phyloP scores from a whole-genome alignment of 345 rosid species.

The Fremontodendron californicum region DNA sequence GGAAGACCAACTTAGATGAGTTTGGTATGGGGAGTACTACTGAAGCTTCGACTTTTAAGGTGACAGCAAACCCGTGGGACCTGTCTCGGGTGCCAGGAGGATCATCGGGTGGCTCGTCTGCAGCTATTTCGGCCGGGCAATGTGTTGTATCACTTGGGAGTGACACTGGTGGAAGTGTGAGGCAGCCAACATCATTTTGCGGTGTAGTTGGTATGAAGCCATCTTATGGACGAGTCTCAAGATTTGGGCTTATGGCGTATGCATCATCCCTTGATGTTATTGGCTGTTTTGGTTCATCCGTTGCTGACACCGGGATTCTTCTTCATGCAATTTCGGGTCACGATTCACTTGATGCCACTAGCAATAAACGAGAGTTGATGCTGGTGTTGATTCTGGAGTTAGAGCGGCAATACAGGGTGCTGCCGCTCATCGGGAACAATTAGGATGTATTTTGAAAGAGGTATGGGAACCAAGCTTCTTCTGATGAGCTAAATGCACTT shows the following conservation, averaged over 20 bases:
- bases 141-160: slow-evolving; percentile 85
- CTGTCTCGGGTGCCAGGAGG: slow-evolving; percentile 85
- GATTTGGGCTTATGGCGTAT: slow-evolving; percentile 91
- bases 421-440: slow-evolving; percentile 70
- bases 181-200: slow-evolving; percentile 92
- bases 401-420: slow-evolving; percentile 59
- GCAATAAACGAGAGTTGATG: slow-evolving; percentile 71
- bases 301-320: slow-evolving; percentile 80
- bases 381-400: slow-evolving; percentile 69
- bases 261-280: slow-evolving; percentile 88
- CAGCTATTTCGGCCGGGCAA: slow-evolving; percentile 91
- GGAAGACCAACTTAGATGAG: slow-evolving; percentile 90
- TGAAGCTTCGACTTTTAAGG: slow-evolving; percentile 80
- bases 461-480: slow-evolving; percentile 73
- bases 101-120: slow-evolving; percentile 93
- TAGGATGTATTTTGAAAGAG: slow-evolving; percentile 76
- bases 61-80: slow-evolving; percentile 93
- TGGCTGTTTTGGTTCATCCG: slow-evolving; percentile 82
- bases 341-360: slow-evolving; percentile 74
- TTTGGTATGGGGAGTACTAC: slow-evolving; percentile 94
- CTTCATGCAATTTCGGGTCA: slow-evolving; percentile 76
- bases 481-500: slow-evolving; percentile 64
- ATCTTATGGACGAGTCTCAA: slow-evolving; percentile 86
- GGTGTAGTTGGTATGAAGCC: slow-evolving; percentile 97
- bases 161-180: slow-evolving; percentile 95